A percentile compares a stretch with the other conserved stretches of the same genome.
These are phyloP conservation scores for Neofusicoccum kwambonambiense DNA, from an alignment of 2,329 filamentous ascomycete species.

Conservation along the genomic window DNA sequence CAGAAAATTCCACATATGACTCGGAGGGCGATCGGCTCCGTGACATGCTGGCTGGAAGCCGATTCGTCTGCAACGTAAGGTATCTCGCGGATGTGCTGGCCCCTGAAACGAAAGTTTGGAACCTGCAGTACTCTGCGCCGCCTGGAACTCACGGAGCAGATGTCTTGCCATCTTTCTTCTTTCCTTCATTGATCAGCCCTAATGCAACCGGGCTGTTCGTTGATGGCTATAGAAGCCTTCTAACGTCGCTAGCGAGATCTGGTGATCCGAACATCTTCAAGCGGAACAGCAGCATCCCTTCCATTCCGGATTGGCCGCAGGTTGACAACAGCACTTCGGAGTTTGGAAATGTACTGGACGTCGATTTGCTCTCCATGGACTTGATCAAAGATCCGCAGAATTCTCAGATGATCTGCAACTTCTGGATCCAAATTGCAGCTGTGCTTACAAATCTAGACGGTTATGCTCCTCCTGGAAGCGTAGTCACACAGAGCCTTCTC, in stretches of 20 bases:
- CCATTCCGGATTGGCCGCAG: not conserved
- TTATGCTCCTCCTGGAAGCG: not conserved
- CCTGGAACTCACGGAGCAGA: slow-evolving; percentile 44
- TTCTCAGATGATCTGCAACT: not conserved
- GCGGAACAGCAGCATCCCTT: not conserved
- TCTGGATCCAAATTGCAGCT: slow-evolving; percentile 3
- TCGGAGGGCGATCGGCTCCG: slow-evolving; percentile 31
- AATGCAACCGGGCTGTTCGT: not conserved
- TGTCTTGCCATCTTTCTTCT: slow-evolving; percentile 31
- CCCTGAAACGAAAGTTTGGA: slow-evolving; percentile 32
- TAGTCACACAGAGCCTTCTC: not conserved
- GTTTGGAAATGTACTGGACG: slow-evolving; percentile 1
- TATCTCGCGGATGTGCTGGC: slow-evolving; percentile 39
- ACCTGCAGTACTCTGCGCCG: slow-evolving; percentile 43
- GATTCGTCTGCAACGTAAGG: slow-evolving; percentile 32
- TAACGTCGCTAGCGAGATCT: not conserved
- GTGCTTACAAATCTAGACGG: not conserved
- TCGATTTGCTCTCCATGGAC: not conserved
- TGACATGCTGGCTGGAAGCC: slow-evolving; percentile 35
- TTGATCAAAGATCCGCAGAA: not conserved
- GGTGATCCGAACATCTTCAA: not conserved
- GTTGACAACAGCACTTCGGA: not conserved
- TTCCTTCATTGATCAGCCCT: not conserved
- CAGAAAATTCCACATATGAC: slow-evolving; percentile 26
- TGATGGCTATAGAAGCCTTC: not conserved